Evolutionary conservation across 2,329 filamentous ascomycete genomes (phyloP).

Genomic region (Exophiala aquamarina): DNA sequence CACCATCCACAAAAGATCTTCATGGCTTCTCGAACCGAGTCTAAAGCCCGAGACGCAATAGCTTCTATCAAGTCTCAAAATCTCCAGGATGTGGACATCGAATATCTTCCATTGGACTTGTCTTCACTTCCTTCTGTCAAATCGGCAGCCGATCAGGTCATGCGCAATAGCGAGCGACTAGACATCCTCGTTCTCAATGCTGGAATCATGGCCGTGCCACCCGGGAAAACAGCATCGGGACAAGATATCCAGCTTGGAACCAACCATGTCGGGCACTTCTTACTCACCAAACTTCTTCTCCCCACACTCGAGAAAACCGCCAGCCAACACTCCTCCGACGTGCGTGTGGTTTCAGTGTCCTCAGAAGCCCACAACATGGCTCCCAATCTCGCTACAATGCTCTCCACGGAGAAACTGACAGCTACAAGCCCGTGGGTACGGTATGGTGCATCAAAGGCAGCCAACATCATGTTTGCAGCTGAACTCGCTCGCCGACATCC

Average conservation of each 20-base stretch:
- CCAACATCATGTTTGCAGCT: conserved; percentile 48
- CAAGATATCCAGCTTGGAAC: conserved; percentile 49
- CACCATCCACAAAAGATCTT: conserved; percentile 56
- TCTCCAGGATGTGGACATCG: conserved; percentile 38
- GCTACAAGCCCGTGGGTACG: conserved; percentile 42
- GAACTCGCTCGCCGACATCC: conserved; percentile 48
- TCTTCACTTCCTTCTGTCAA: conserved; percentile 51
- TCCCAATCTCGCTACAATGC: conserved; percentile 38
- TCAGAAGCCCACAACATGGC: conserved; percentile 38
- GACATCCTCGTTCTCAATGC: conserved; percentile 50
- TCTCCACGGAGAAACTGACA: conserved; percentile 37
- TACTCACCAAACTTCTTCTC: conserved; percentile 45
- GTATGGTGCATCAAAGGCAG: conserved; percentile 54
- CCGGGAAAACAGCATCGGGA: conserved; percentile 40
- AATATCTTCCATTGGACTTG: conserved; percentile 51
- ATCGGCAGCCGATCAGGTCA: conserved; percentile 44
- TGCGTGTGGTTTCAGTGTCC: conserved; percentile 38
- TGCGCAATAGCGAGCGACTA: conserved; percentile 40
- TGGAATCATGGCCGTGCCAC: conserved; percentile 45
- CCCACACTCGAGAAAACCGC: conserved; percentile 41
- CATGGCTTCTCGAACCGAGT: conserved; percentile 51
- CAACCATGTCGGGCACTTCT: conserved; percentile 48
- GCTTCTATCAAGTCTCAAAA: conserved; percentile 39
- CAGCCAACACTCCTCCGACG: conserved; percentile 30
- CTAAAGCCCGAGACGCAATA: conserved; percentile 46